A percentile compares a stretch with the other conserved stretches of the same genome.
Evolutionary conservation across 2,329 filamentous ascomycete species (phyloP).

Genomic region (Talaromyces sp.): DNA sequence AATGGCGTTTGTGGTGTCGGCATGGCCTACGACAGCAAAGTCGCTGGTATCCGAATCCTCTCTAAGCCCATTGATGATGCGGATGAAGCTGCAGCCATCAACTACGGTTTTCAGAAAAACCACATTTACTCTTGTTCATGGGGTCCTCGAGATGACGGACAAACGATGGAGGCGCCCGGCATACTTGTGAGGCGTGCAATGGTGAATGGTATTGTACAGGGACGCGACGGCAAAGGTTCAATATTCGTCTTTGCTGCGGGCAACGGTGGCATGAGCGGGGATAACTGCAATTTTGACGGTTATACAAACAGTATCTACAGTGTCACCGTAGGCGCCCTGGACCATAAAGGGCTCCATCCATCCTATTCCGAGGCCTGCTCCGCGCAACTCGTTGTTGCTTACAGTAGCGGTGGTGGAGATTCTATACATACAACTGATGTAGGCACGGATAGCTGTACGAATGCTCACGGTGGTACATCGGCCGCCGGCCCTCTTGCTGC

Average conservation of each 20-base stretch:
- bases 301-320: conserved; percentile 99
- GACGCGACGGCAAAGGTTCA: conserved; percentile 74
- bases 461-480: conserved; percentile 86
- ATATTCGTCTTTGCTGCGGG: conserved; percentile 97
- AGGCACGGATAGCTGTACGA: conserved; percentile 72
- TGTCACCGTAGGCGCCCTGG: conserved; percentile 90
- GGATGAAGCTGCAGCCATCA: conserved; percentile 88
- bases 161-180: conserved; percentile 88
- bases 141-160: conserved; percentile 91
- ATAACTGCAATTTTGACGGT: conserved; percentile 99
- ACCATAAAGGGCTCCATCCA: conserved; percentile 79
- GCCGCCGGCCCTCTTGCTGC: conserved; percentile 90
- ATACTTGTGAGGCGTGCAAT: conserved; percentile 85
- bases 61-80: conserved; percentile 85
- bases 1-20: conserved; percentile 96
- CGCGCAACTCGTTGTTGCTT: conserved; percentile 90
- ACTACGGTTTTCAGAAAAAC: conserved; percentile 85
- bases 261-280: conserved; percentile 78
- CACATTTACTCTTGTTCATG: conserved; percentile 98
- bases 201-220: conserved; percentile 85
- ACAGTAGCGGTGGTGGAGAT: conserved; percentile 84
- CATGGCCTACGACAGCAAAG: conserved; percentile 84
- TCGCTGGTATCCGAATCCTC: conserved; percentile 87
- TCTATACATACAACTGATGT: conserved; percentile 97
- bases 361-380: conserved; percentile 97